A percentile compares a stretch with the other conserved stretches of the same genome.
Evolutionary conservation across 441 rosid genomes (phyloP).

Genomic region (Erodium chrysanthum): DNA sequence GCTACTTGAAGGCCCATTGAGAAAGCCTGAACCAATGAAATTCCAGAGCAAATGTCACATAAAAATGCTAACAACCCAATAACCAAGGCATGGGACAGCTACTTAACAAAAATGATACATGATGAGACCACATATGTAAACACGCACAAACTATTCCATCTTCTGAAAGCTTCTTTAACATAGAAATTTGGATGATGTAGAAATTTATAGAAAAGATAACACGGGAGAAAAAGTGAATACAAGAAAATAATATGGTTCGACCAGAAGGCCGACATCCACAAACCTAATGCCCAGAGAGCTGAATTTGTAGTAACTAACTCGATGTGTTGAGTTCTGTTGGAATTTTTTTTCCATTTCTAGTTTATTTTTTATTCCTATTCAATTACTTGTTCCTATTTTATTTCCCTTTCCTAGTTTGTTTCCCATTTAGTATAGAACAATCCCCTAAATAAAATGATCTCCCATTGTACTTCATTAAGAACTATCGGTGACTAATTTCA

Average conservation of each 20-base stretch:
- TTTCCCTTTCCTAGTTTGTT: no score
- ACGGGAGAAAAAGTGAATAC: not conserved
- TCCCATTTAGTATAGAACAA: no score
- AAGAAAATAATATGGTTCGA: not conserved
- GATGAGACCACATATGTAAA: not conserved
- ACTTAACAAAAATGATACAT: not conserved
- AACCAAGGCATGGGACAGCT: not conserved
- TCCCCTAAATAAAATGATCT: no score
- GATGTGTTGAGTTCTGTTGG: no score
- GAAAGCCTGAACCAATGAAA: constrained; percentile 32
- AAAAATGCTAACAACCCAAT: not conserved
- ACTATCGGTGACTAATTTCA: no score
- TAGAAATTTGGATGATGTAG: not conserved
- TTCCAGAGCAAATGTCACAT: constrained; percentile 12
- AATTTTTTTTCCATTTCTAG: no score
- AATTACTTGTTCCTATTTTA: no score
- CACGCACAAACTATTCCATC: not conserved
- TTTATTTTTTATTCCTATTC: no score
- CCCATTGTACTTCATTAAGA: no score
- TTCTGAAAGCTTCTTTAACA: not conserved
- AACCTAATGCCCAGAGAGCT: not conserved
- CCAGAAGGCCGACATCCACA: not conserved
- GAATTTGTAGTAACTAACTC: not conserved
- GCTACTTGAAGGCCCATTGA: constrained; percentile 46
- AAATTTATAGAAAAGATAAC: not conserved